A percentile compares a stretch with the other conserved stretches of the same genome.
phyloP scores from a whole-genome alignment of 176 grass and related monocot genomes.

The Zizania latifolia region DNA sequence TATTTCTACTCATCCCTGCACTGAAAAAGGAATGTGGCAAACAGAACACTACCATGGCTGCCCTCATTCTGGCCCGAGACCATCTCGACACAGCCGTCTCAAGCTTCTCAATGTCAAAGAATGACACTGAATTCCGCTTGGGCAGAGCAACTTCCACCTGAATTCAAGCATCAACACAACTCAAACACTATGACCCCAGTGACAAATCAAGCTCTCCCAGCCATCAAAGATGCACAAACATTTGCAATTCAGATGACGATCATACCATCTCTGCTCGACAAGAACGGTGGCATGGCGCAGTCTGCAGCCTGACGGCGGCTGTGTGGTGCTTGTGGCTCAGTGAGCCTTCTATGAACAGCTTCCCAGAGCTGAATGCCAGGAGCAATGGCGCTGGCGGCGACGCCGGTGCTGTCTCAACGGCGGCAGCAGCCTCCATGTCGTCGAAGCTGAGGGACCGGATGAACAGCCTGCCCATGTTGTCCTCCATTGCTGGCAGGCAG shows the following conservation, averaged over 20 bases:
- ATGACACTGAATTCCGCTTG: no score
- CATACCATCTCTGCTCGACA: constrained; percentile 67
- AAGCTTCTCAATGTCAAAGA: constrained; percentile 63
- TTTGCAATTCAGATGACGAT: neutral
- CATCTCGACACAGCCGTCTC: constrained; percentile 67
- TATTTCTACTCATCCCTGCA: no score
- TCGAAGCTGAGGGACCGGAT: no score
- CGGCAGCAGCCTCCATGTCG: constrained; percentile 33
- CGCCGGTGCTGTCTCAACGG: no score
- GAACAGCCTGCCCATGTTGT: no score
- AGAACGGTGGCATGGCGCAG: constrained; percentile 71
- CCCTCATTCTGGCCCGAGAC: no score
- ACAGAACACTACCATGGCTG: no score
- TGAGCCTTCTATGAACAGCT: constrained; percentile 45
- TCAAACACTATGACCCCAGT: no score
- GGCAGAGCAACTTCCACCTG: no score
- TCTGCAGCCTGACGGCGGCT: constrained; percentile 55
- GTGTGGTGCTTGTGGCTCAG: constrained; percentile 55
- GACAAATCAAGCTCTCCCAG: neutral
- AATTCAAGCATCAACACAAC: no score
- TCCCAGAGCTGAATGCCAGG: constrained; percentile 16
- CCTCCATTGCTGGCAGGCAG: no score
- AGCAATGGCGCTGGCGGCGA: constrained; percentile 7
- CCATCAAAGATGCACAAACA: neutral
- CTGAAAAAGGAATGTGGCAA: no score